Conservation (phyloP, 2,329 filamentous ascomycete species). For the Fusarium solani-melongenae region DNA sequence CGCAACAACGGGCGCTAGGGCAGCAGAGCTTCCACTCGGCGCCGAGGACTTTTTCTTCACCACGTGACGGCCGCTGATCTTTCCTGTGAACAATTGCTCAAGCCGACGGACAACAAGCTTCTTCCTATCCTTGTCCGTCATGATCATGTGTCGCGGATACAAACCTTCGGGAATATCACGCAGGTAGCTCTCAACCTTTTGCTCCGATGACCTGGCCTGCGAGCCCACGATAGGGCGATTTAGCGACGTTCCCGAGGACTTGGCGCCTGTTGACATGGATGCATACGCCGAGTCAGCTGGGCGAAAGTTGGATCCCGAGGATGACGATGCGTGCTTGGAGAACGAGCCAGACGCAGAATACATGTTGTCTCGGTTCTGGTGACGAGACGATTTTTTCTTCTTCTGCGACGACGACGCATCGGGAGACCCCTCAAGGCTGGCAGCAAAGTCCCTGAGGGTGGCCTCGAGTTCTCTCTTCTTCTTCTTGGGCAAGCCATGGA, state of each 20-base stretch:
- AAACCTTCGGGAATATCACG: constrained; percentile 78
- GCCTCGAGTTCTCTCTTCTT: constrained; percentile 84
- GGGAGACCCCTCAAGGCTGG: constrained; percentile 66
- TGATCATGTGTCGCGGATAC: constrained; percentile 67
- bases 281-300: constrained; percentile 73
- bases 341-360: constrained; percentile 56
- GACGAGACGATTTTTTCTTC: constrained; percentile 54
- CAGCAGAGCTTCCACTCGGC: constrained; percentile 15
- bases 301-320: constrained; percentile 64
- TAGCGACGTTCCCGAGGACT: constrained; percentile 56
- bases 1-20: constrained; percentile 39
- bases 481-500: constrained; percentile 76
- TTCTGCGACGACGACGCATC: constrained; percentile 53
- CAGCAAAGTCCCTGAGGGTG: constrained; percentile 76
- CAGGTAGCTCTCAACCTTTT: constrained; percentile 76
- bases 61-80: constrained; percentile 58
- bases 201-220: constrained; percentile 58
- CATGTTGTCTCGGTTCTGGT: constrained; percentile 50
- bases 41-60: constrained; percentile 38
- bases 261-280: constrained; percentile 69
- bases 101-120: constrained; percentile 80
- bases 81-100: constrained; percentile 86
- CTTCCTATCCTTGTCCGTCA: constrained; percentile 81
- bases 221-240: constrained; percentile 50
- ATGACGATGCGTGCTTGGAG: constrained; percentile 64